Percentiles rank a stretch among this genome's conserved stretches.
Evolutionary conservation across 371 early-diverging fungal species (phyloP).

Genomic region (Rhizomucor pusillus): DNA sequence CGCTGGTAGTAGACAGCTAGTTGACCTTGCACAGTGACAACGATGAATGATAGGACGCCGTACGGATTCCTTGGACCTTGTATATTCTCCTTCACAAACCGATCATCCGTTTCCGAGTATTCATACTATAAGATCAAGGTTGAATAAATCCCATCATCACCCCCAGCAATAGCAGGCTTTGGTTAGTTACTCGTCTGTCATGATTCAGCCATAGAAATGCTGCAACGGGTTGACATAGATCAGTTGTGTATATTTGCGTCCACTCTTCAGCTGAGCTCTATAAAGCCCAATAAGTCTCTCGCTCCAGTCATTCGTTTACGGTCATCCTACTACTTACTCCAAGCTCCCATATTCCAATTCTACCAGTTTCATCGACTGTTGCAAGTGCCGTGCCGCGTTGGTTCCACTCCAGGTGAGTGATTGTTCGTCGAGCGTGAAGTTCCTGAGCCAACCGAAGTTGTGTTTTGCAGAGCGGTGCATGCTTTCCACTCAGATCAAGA

Average conservation of each 20-base stretch:
- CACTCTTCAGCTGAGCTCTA: conserved; percentile 36
- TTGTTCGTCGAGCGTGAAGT: conserved; percentile 34
- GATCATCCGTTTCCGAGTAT: conserved; percentile 5
- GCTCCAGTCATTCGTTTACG: background rate
- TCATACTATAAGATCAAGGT: conserved; percentile 14
- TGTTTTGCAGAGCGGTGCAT: conserved; percentile 14
- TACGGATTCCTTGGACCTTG: conserved; percentile 43
- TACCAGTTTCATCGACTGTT: conserved; percentile 46
- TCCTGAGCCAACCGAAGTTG: conserved; percentile 29
- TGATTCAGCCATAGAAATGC: conserved; percentile 43
- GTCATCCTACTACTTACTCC: conserved; percentile 20
- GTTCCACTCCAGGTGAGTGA: conserved; percentile 46
- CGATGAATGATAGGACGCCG: conserved; percentile 38
- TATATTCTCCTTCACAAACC: conserved; percentile 15
- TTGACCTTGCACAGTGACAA: conserved; percentile 41
- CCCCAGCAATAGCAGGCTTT: background rate
- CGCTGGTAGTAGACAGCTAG: conserved; percentile 46
- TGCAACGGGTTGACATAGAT: conserved; percentile 43
- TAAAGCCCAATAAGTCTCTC: background rate
- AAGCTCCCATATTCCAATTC: conserved; percentile 39
- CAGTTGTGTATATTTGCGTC: conserved; percentile 22
- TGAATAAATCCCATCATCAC: conserved; percentile 1
- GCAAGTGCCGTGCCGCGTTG: conserved; percentile 40
- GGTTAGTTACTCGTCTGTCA: conserved; percentile 30
- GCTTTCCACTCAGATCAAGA: conserved; percentile 9